These are phyloP conservation scores for Clathrus columnatus DNA, from an alignment of 768 basidiomycete genomes.

Conservation along the genomic window DNA sequence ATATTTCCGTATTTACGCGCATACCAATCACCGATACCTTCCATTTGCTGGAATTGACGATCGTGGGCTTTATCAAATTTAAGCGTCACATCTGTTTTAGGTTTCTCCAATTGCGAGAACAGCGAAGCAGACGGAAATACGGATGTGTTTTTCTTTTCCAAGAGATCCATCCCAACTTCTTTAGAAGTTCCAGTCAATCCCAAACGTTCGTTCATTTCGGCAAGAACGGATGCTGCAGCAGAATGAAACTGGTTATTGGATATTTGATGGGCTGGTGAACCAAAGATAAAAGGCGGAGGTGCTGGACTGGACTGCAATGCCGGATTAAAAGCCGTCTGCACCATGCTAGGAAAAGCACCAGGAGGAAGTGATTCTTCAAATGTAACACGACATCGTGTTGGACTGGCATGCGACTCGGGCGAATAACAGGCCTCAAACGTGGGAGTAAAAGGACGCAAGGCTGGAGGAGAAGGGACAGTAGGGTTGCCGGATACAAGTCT, in stretches of 20 bases:
- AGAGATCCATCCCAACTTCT: conserved; percentile 36
- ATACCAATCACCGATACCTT: conserved; percentile 54
- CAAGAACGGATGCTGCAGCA: conserved; percentile 62
- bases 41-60: conserved; percentile 66
- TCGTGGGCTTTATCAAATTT: conserved; percentile 55
- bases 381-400: conserved; percentile 36
- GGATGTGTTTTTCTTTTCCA: conserved; percentile 23
- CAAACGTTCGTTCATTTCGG: conserved; percentile 75
- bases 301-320: conserved; percentile 16
- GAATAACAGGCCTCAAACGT: conserved; percentile 58
- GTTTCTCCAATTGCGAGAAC: not conserved
- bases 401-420: conserved; percentile 57
- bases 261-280: conserved; percentile 58
- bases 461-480: not conserved
- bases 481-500: conserved; percentile 30
- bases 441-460: conserved; percentile 36
- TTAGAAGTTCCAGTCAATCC: conserved; percentile 43
- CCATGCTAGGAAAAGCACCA: not conserved
- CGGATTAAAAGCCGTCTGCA: conserved; percentile 15
- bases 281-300: conserved; percentile 56
- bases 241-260: conserved; percentile 59
- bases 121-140: not conserved
- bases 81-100: conserved; percentile 8
- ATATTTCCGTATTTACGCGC: conserved; percentile 27
- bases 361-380: conserved; percentile 30